Evolutionary conservation across 768 basidiomycete species (phyloP).

Genomic region (Chiua virens): DNA sequence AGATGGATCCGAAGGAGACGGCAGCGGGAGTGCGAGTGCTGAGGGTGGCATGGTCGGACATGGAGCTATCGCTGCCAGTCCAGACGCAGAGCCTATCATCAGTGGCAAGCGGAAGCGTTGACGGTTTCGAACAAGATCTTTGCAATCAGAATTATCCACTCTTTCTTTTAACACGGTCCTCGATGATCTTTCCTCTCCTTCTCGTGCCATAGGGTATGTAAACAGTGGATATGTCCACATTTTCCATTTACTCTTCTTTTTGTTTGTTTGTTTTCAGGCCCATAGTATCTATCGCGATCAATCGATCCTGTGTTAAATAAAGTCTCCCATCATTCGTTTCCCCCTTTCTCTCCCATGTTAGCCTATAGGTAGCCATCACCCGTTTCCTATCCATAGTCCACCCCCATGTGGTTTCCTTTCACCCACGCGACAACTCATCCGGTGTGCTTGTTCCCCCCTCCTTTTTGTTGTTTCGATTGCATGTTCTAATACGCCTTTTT

Average conservation of each 20-base stretch:
- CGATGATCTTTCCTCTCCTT: background rate
- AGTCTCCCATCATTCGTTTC: background rate
- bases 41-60: constrained; percentile 9
- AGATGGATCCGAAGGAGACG: constrained; percentile 23
- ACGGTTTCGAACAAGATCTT: background rate
- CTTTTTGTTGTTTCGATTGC: no score
- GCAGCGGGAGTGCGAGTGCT: constrained; percentile 18
- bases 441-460: no score
- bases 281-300: constrained; percentile 11
- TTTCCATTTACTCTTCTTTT: background rate
- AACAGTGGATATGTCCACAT: background rate
- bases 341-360: background rate
- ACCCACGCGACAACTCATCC: no score
- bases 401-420: background rate
- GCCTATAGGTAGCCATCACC: no score
- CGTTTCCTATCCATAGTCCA: background rate
- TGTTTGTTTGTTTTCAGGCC: constrained; percentile 1
- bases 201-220: constrained; percentile 13
- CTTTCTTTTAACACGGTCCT: background rate
- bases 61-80: background rate
- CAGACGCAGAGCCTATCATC: constrained; percentile 9
- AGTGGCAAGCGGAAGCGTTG: constrained; percentile 27
- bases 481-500: no score
- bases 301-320: background rate
- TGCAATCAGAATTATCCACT: background rate